Conservation (phyloP, 495 filamentous ascomycete genomes). For the Aspergillus affinis region DNA sequence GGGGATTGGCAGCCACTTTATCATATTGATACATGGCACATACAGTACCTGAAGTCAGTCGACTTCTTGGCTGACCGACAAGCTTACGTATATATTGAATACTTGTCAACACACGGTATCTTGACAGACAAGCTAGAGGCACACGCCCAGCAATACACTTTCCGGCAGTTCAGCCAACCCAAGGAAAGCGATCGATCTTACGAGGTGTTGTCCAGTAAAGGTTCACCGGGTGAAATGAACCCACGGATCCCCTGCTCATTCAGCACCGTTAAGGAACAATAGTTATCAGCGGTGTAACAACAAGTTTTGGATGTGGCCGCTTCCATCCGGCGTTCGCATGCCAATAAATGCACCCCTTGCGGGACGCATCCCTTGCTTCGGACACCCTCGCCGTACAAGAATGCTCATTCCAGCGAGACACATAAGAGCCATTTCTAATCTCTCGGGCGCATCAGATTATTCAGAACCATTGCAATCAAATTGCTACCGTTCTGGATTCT, state of each 20-base stretch:
- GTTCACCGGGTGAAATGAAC: neutral
- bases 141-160: neutral
- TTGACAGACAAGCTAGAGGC: neutral
- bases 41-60: neutral
- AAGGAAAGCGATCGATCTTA: neutral
- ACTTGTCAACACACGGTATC: neutral
- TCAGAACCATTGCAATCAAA: neutral
- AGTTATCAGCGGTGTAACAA: neutral
- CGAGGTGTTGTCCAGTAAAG: neutral
- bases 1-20: neutral
- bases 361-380: neutral
- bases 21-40: neutral
- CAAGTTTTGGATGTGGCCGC: neutral
- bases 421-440: neutral
- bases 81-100: neutral
- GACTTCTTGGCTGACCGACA: neutral
- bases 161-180: neutral
- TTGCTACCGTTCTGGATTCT: neutral
- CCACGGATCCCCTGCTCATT: neutral
- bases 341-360: neutral
- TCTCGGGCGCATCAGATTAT: neutral
- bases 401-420: neutral
- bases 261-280: neutral
- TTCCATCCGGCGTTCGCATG: neutral
- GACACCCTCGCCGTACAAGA: neutral